Percentiles rank a stretch among this genome's conserved stretches.
Conservation (phyloP, 2,329 filamentous ascomycete genomes). For the Fusarium sarcochroum region DNA sequence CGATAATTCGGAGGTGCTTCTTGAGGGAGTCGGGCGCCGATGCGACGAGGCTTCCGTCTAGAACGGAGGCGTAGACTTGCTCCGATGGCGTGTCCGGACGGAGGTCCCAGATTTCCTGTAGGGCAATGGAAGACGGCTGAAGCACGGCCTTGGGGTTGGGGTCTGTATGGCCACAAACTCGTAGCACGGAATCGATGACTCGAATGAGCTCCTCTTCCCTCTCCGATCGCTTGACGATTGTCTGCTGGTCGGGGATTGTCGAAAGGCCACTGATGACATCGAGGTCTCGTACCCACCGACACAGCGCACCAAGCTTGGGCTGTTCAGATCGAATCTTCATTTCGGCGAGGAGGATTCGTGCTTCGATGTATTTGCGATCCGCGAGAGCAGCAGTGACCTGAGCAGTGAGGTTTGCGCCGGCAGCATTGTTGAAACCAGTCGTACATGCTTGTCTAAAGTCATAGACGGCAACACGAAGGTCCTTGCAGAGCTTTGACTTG, state of each 20-base stretch:
- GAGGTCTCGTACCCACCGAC: constrained; percentile 79
- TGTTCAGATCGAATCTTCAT: constrained; percentile 77
- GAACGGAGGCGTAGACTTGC: constrained; percentile 69
- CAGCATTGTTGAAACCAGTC: constrained; percentile 74
- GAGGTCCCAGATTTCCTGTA: constrained; percentile 74
- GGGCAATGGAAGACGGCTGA: constrained; percentile 61
- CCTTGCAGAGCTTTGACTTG: constrained; percentile 77
- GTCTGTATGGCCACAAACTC: constrained; percentile 74
- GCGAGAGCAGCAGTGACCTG: constrained; percentile 75
- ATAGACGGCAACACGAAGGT: constrained; percentile 76
- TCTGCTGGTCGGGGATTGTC: constrained; percentile 63
- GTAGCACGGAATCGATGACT: constrained; percentile 74
- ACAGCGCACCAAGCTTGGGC: constrained; percentile 77
- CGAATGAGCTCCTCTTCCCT: constrained; percentile 69
- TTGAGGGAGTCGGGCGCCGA: constrained; percentile 55
- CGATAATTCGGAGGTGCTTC: constrained; percentile 68
- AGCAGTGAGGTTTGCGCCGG: constrained; percentile 74
- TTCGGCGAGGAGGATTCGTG: constrained; percentile 75
- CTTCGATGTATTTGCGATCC: constrained; percentile 76
- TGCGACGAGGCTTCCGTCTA: constrained; percentile 68
- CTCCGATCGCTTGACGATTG: constrained; percentile 55
- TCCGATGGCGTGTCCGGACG: constrained; percentile 59
- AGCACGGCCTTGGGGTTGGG: constrained; percentile 54
- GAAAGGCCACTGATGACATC: constrained; percentile 77
- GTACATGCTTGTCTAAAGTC: constrained; percentile 78